phyloP scores from a whole-genome alignment of 2,329 filamentous ascomycete genomes.

The Eutypa lata region DNA sequence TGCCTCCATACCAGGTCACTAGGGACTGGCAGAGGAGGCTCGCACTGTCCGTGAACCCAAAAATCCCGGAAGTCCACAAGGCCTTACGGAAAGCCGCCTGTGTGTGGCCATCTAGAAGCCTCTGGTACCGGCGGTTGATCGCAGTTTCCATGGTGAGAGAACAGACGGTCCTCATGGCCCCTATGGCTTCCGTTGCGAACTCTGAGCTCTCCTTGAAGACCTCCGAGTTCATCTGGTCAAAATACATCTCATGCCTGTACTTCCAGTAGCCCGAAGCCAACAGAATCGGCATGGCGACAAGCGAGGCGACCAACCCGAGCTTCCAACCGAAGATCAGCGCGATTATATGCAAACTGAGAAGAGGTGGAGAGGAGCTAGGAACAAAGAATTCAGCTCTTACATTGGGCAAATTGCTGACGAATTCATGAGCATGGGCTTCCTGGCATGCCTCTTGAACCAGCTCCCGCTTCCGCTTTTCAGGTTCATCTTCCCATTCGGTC shows the following conservation, averaged over 20 bases:
- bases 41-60: conserved; percentile 64
- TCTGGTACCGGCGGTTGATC: conserved; percentile 59
- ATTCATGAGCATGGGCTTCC: conserved; percentile 65
- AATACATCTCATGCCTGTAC: conserved; percentile 54
- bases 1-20: conserved; percentile 61
- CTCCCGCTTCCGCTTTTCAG: conserved; percentile 48
- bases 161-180: conserved; percentile 67
- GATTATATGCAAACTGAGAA: no score
- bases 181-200: conserved; percentile 69
- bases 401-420: conserved; percentile 57
- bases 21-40: conserved; percentile 59
- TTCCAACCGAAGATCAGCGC: conserved; percentile 72
- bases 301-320: conserved; percentile 61
- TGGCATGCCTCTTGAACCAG: conserved; percentile 59
- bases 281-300: conserved; percentile 50
- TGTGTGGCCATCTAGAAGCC: conserved; percentile 56
- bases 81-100: conserved; percentile 55
- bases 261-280: conserved; percentile 43
- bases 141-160: conserved; percentile 63
- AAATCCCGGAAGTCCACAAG: conserved; percentile 57
- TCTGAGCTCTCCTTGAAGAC: conserved; percentile 67
- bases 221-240: conserved; percentile 61
- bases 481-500: conserved; percentile 44
- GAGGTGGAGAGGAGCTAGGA: no score
- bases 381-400: no score